Percentiles rank a stretch among this genome's conserved stretches.
phyloP scores from a whole-genome alignment of 2,329 filamentous ascomycete genomes.

The Apiospora malaysiana region DNA sequence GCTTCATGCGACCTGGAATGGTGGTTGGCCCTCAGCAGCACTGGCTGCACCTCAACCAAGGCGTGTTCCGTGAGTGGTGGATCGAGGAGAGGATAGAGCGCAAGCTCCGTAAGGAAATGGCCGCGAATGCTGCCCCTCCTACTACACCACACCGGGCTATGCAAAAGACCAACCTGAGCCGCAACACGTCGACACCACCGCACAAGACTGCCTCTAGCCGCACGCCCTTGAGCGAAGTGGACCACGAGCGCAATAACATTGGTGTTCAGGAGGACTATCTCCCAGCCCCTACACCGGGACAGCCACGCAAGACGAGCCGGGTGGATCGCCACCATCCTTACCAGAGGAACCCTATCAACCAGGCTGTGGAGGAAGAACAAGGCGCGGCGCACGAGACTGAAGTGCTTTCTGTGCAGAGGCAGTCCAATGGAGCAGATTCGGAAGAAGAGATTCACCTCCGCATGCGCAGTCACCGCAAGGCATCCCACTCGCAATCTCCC shows the following conservation, averaged over 20 bases:
- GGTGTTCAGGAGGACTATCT: conserved; percentile 87
- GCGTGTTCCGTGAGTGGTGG: conserved; percentile 98
- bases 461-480: conserved; percentile 71
- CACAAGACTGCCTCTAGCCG: conserved; percentile 78
- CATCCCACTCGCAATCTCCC: conserved; percentile 61
- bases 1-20: conserved; percentile 99
- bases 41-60: conserved; percentile 97
- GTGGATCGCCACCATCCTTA: conserved; percentile 80
- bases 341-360: conserved; percentile 59
- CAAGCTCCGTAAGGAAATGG: conserved; percentile 65
- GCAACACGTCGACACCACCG: conserved; percentile 81
- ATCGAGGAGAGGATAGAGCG: conserved; percentile 83
- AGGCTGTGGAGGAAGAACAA: conserved; percentile 55
- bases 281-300: conserved; percentile 92
- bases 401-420: conserved; percentile 64
- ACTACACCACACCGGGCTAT: conserved; percentile 67
- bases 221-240: conserved; percentile 91
- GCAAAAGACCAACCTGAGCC: conserved; percentile 61
- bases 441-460: conserved; percentile 86
- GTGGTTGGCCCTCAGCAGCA: conserved; percentile 98
- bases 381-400: conserved; percentile 64
- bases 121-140: conserved; percentile 46
- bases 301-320: conserved; percentile 87
- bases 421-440: conserved; percentile 69
- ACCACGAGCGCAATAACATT: conserved; percentile 74